phyloP scores from a whole-genome alignment of 352 stramenopile genomes.

The Aphanomyces euteiches region DNA sequence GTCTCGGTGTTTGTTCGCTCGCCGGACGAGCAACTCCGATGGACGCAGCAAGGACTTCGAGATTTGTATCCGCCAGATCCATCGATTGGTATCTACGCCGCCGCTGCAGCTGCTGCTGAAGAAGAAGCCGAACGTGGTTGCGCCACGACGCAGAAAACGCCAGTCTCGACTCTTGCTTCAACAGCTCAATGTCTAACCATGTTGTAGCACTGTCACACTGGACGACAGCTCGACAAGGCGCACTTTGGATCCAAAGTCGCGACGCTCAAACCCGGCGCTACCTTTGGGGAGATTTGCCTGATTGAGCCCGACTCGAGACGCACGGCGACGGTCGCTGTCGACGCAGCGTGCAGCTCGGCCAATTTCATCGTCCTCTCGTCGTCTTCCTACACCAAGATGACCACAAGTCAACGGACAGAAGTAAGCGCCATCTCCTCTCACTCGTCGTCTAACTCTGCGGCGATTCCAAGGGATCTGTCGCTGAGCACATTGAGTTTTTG shows the following conservation, averaged over 20 bases:
- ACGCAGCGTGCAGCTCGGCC: slow-evolving; percentile 55
- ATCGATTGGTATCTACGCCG: neutral
- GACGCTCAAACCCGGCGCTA: slow-evolving; percentile 68
- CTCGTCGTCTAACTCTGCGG: slow-evolving; percentile 2
- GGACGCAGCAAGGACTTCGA: slow-evolving; percentile 47
- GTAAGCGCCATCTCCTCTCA: slow-evolving; percentile 24
- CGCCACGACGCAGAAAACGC: neutral
- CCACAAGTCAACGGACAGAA: slow-evolving; percentile 70
- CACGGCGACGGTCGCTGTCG: slow-evolving; percentile 75
- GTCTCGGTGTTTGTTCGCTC: slow-evolving; percentile 69
- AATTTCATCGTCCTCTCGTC: slow-evolving; percentile 85
- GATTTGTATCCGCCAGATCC: slow-evolving; percentile 26
- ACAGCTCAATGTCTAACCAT: too few relatives aligned
- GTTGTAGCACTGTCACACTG: slow-evolving; percentile 29
- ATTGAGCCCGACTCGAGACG: slow-evolving; percentile 84
- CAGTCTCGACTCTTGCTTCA: neutral
- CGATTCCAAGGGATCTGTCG: slow-evolving; percentile 59
- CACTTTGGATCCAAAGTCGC: slow-evolving; percentile 50
- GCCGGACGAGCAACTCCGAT: slow-evolving; percentile 63
- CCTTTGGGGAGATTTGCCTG: slow-evolving; percentile 79
- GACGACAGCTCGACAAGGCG: slow-evolving; percentile 12
- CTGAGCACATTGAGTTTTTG: slow-evolving; percentile 79
- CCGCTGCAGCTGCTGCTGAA: neutral
- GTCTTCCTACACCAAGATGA: slow-evolving; percentile 77
- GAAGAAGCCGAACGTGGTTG: neutral